Evolutionary conservation across 257 asterid genomes (phyloP).

Genomic region (Plantago ovata): DNA sequence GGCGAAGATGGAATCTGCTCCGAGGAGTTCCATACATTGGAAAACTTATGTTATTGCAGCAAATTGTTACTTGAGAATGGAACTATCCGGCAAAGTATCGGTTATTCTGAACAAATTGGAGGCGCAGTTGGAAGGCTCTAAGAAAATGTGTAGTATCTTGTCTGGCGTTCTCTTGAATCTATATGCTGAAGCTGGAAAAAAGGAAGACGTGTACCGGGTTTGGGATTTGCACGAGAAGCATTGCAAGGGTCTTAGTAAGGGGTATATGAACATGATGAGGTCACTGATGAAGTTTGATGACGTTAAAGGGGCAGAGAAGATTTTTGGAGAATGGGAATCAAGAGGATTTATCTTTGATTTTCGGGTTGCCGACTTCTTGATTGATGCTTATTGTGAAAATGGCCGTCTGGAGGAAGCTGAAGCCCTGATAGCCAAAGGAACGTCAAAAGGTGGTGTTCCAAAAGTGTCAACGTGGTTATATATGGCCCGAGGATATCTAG

Average conservation of each 20-base stretch:
- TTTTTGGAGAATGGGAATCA: conserved; percentile 60
- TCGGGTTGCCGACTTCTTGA: conserved; percentile 53
- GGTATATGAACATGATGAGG: conserved; percentile 53
- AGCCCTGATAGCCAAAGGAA: conserved; percentile 32
- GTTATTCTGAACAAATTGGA: conserved; percentile 38
- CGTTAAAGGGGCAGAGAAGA: conserved; percentile 43
- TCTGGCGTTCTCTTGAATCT: conserved; percentile 33
- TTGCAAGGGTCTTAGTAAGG: conserved; percentile 37
- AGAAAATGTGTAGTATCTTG: conserved; percentile 13
- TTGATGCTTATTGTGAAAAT: conserved; percentile 45
- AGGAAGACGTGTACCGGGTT: conserved; percentile 37
- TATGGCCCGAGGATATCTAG: conserved; percentile 49
- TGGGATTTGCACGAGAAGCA: conserved; percentile 47
- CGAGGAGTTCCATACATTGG: conserved; percentile 25
- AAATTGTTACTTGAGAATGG: conserved; percentile 47
- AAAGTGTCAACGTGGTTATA: conserved; percentile 45
- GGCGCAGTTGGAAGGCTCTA: conserved; percentile 19
- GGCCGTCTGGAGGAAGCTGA: conserved; percentile 55
- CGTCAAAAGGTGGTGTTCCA: conserved; percentile 47
- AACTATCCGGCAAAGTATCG: conserved; percentile 43
- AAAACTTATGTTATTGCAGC: conserved; percentile 33
- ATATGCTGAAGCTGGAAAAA: conserved; percentile 55
- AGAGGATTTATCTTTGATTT: conserved; percentile 44
- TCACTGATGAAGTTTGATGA: conserved; percentile 45
- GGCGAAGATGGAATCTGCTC: conserved; percentile 40